Evolutionary conservation across 1,284 basidiomycete genomes (phyloP).

Genomic region (Dichomitus squalens): DNA sequence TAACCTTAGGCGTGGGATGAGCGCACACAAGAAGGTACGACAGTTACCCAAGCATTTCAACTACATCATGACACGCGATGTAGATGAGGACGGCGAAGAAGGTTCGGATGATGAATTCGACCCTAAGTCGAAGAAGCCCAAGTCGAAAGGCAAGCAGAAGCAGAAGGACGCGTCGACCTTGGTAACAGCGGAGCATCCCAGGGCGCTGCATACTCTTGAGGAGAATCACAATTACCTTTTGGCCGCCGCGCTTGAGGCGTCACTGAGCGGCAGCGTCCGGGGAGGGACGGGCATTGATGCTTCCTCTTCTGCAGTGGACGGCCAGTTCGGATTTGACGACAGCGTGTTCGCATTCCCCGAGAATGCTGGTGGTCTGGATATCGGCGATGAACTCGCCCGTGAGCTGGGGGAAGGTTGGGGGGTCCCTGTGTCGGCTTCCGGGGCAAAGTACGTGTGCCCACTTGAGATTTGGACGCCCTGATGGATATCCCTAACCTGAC

Average conservation of each 20-base stretch:
- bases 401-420: constrained; percentile 77
- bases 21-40: constrained; percentile 13
- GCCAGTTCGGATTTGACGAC: constrained; percentile 53
- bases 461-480: not conserved
- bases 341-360: constrained; percentile 53
- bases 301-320: constrained; percentile 61
- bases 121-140: constrained; percentile 39
- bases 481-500: not conserved
- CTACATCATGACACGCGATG: not conserved
- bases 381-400: constrained; percentile 70
- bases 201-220: constrained; percentile 62
- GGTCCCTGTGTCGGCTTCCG: constrained; percentile 9
- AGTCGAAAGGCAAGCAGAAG: constrained; percentile 36
- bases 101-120: constrained; percentile 53
- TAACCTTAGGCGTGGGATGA: constrained; percentile 71
- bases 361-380: constrained; percentile 56
- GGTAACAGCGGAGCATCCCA: constrained; percentile 43
- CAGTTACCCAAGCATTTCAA: not conserved
- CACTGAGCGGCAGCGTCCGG: constrained; percentile 43
- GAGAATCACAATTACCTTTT: constrained; percentile 72
- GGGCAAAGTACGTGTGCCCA: not conserved
- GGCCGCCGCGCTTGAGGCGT: constrained; percentile 63
- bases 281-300: constrained; percentile 36
- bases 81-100: constrained; percentile 30
- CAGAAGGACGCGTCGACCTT: constrained; percentile 27